phyloP scores from a whole-genome alignment of 176 grass and related monocot genomes.

The Oryza australiensis region DNA sequence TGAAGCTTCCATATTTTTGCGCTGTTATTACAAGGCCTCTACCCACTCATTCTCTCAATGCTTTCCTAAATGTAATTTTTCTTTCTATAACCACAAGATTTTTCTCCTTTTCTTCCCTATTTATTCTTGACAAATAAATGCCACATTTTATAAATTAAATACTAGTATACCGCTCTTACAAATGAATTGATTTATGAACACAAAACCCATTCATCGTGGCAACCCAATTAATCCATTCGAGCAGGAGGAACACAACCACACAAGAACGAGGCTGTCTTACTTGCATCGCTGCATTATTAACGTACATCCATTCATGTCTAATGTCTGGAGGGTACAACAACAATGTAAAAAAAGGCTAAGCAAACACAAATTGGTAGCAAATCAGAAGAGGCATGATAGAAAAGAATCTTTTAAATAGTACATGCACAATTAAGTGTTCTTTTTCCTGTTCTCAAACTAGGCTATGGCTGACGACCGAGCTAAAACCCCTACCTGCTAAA shows the following conservation, averaged over 20 bases:
- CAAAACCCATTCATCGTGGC: too few relatives aligned
- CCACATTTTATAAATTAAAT: too few relatives aligned
- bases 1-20: not conserved
- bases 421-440: slow-evolving; percentile 37
- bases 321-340: not conserved
- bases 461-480: slow-evolving; percentile 28
- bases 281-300: not conserved
- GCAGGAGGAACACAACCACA: too few relatives aligned
- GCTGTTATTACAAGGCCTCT: too few relatives aligned
- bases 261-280: not conserved
- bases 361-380: slow-evolving; percentile 25
- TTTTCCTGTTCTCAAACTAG: slow-evolving; percentile 30
- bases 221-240: too few relatives aligned
- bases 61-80: too few relatives aligned
- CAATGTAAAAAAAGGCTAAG: not conserved
- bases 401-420: slow-evolving; percentile 35
- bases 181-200: too few relatives aligned
- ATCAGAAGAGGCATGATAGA: slow-evolving; percentile 12
- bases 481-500: slow-evolving; percentile 31
- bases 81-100: too few relatives aligned
- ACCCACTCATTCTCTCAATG: too few relatives aligned
- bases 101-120: too few relatives aligned
- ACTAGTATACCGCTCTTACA: too few relatives aligned
- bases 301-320: not conserved
- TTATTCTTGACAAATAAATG: too few relatives aligned